Evolutionary conservation across 2,329 filamentous ascomycete genomes (phyloP).

Genomic region (Elsinoe perseae): DNA sequence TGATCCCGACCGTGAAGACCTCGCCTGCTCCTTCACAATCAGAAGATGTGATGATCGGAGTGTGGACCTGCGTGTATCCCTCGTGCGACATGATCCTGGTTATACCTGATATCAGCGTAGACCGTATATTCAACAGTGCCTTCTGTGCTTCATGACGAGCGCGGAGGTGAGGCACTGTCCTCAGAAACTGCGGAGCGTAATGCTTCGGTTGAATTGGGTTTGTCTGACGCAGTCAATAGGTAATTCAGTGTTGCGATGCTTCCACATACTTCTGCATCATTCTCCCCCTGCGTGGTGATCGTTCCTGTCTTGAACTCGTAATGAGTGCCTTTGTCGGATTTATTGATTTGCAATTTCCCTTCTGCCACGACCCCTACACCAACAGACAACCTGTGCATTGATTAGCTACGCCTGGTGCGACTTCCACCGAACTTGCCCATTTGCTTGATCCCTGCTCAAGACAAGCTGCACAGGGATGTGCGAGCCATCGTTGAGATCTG

Average conservation of each 20-base stretch:
- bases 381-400: slow-evolving; percentile 60
- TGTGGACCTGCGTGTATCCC: slow-evolving; percentile 75
- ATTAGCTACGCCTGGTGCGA: not conserved
- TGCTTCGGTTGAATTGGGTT: slow-evolving; percentile 97
- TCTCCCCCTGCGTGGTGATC: slow-evolving; percentile 64
- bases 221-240: slow-evolving; percentile 47
- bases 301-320: slow-evolving; percentile 65
- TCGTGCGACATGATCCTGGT: slow-evolving; percentile 66
- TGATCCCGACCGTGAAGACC: slow-evolving; percentile 63
- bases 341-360: slow-evolving; percentile 77
- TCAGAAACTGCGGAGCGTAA: slow-evolving; percentile 79
- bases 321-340: no score
- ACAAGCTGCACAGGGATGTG: slow-evolving; percentile 71
- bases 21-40: slow-evolving; percentile 96
- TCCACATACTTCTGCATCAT: slow-evolving; percentile 65
- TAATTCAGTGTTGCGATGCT: not conserved
- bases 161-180: slow-evolving; percentile 80
- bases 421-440: slow-evolving; percentile 52
- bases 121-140: slow-evolving; percentile 72
- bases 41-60: slow-evolving; percentile 89
- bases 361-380: slow-evolving; percentile 71
- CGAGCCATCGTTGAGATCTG: slow-evolving; percentile 80
- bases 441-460: slow-evolving; percentile 60
- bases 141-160: slow-evolving; percentile 73
- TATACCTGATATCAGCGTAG: slow-evolving; percentile 64